Evolutionary conservation across 1,139 yeast species (phyloP).

Genomic region (Suhomyces bribrorum): DNA sequence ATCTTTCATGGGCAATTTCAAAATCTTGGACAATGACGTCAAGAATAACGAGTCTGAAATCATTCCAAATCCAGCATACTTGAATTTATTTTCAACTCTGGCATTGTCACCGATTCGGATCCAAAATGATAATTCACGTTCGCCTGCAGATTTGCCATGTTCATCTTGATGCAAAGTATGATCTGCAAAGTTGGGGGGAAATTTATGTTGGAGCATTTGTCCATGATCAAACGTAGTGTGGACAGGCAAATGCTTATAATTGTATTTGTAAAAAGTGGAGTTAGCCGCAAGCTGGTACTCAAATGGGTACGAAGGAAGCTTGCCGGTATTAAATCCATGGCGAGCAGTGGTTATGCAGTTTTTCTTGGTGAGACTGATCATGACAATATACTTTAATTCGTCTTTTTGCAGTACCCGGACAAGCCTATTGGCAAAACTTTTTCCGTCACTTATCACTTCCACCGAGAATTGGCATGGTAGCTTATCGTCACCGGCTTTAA

Average conservation of each 20-base stretch:
- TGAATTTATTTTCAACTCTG: conserved; percentile 18
- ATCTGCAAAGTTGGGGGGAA: conserved; percentile 29
- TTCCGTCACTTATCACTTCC: conserved; percentile 34
- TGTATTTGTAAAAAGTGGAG: conserved; percentile 28
- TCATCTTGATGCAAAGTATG: conserved; percentile 19
- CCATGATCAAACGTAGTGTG: conserved; percentile 21
- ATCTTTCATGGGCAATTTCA: conserved; percentile 22
- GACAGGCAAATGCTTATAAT: conserved; percentile 24
- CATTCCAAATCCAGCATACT: conserved; percentile 30
- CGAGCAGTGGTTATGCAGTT: conserved; percentile 24
- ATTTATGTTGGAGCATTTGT: conserved; percentile 28
- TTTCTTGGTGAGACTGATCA: conserved; percentile 35
- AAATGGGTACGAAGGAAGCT: conserved; percentile 24
- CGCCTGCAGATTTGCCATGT: conserved; percentile 28
- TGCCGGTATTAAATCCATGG: conserved; percentile 19
- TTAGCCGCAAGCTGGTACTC: conserved; percentile 37
- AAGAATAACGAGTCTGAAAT: conserved; percentile 40
- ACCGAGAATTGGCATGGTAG: conserved; percentile 32
- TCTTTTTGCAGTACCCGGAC: conserved; percentile 32
- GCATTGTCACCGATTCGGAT: conserved; percentile 29
- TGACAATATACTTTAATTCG: conserved; percentile 33
- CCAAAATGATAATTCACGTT: conserved; percentile 36
- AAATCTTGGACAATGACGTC: conserved; percentile 30
- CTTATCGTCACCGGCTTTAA: conserved; percentile 39
- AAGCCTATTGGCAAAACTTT: conserved; percentile 34